Conservation (phyloP, 1,284 basidiomycete species). For the Hemileia vastatrix region DNA sequence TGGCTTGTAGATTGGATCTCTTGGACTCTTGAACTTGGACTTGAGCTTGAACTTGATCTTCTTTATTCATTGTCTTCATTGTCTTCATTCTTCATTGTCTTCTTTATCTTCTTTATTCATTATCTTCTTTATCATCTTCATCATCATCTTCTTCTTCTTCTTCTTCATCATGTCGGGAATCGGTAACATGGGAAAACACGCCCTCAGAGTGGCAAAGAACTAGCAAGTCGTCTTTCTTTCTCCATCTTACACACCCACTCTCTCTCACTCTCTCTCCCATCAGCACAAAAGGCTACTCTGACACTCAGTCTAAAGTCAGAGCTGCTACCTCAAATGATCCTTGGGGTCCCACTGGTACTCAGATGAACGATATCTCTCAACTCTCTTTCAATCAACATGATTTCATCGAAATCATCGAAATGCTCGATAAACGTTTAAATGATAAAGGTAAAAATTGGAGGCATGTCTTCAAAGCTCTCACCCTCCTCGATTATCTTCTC, state of each 20-base stretch:
- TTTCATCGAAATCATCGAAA: conserved; percentile 99
- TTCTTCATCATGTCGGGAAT: conserved; percentile 21
- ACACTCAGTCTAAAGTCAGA: conserved; percentile 81
- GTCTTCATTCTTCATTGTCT: no score
- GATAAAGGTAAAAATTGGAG: conserved; percentile 99
- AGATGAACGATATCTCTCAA: conserved; percentile 97
- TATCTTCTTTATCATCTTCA: neutral
- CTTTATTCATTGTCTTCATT: no score
- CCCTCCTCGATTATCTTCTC: conserved; percentile 89
- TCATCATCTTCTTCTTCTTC: neutral
- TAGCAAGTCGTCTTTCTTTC: conserved; percentile 46
- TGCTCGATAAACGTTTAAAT: conserved; percentile 96
- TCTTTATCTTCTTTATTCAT: no score
- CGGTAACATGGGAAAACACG: conserved; percentile 53
- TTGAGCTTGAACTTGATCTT: no score
- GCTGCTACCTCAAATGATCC: conserved; percentile 99
- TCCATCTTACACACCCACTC: neutral
- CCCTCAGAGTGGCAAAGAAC: conserved; percentile 79
- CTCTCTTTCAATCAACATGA: conserved; percentile 98
- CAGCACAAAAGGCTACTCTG: conserved; percentile 77
- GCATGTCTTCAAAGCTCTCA: conserved; percentile 98
- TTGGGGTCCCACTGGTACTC: conserved; percentile 91
- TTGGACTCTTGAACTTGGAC: no score
- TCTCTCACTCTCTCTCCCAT: neutral
- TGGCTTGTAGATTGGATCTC: no score